Conservation (phyloP, 225 moss, liverwort and hornwort genomes). For the Climacium dendroides region DNA sequence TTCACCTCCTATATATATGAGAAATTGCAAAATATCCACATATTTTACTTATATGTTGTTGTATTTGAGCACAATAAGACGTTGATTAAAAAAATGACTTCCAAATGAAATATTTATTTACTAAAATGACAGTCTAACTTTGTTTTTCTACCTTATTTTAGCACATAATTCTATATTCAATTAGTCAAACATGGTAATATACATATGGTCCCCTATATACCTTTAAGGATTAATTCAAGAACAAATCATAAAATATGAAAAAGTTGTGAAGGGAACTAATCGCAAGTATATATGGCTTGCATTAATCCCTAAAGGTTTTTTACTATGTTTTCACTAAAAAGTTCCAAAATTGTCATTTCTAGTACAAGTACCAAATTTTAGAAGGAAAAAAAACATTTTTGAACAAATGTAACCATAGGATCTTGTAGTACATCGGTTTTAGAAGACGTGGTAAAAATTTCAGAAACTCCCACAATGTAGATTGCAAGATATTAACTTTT, state of each 20-base stretch:
- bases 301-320: no score
- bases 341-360: no score
- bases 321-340: no score
- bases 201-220: rapidly evolving
- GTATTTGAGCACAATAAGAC: background rate
- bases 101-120: background rate
- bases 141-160: background rate
- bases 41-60: background rate
- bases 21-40: background rate
- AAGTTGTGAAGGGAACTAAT: background rate
- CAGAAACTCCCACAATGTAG: no score
- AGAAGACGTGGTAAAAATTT: no score
- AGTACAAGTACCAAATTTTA: no score
- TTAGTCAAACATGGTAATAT: background rate
- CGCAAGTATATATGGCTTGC: background rate
- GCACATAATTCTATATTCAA: background rate
- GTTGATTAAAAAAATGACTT: background rate
- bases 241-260: background rate
- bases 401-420: no score
- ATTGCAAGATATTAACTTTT: no score
- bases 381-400: no score
- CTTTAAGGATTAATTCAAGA: background rate
- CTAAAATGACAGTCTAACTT: background rate
- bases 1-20: background rate
- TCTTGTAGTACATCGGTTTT: no score